Evolutionary conservation across 2,329 filamentous ascomycete genomes (phyloP).

Genomic region (Xylariales sp.): DNA sequence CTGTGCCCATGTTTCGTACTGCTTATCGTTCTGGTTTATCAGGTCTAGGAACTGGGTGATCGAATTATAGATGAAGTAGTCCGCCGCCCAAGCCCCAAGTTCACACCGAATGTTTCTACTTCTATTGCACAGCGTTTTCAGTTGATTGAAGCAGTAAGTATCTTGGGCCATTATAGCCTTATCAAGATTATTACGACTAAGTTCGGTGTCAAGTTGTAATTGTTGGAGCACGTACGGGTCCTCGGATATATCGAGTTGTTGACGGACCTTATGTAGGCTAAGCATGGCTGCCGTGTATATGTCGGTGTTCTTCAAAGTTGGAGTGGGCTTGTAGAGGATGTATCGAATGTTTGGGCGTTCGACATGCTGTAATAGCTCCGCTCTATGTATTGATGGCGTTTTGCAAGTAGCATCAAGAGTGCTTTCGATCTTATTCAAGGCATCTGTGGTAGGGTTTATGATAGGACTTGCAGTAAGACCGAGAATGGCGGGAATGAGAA

Average conservation of each 20-base stretch:
- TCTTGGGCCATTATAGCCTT: slow-evolving; percentile 36
- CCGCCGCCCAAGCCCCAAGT: slow-evolving; percentile 65
- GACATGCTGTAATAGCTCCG: slow-evolving; percentile 64
- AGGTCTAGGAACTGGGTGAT: slow-evolving; percentile 29
- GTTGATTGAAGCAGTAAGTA: slow-evolving; percentile 50
- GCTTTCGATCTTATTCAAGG: slow-evolving; percentile 59
- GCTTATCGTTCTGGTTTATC: slow-evolving; percentile 16
- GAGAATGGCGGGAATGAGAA: slow-evolving; percentile 59
- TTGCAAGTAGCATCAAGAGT: slow-evolving; percentile 67
- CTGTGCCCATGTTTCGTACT: slow-evolving; percentile 36
- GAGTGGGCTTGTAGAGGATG: slow-evolving; percentile 23
- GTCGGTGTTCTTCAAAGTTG: background rate
- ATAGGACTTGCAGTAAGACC: slow-evolving; percentile 80
- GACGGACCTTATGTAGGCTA: slow-evolving; percentile 36
- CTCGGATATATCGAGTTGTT: slow-evolving; percentile 46
- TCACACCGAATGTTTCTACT: slow-evolving; percentile 47
- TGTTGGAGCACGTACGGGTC: slow-evolving; percentile 59
- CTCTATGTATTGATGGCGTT: slow-evolving; percentile 63
- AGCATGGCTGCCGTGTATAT: slow-evolving; percentile 30
- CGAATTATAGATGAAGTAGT: slow-evolving; percentile 57
- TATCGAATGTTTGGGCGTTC: slow-evolving; percentile 57
- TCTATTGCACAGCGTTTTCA: slow-evolving; percentile 50
- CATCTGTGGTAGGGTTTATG: slow-evolving; percentile 50
- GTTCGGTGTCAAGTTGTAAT: slow-evolving; percentile 32
- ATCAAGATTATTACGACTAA: slow-evolving; percentile 31